These are phyloP conservation scores for Dichotomocladium elegans DNA, from an alignment of 371 early-diverging fungal species.

Conservation along the genomic window DNA sequence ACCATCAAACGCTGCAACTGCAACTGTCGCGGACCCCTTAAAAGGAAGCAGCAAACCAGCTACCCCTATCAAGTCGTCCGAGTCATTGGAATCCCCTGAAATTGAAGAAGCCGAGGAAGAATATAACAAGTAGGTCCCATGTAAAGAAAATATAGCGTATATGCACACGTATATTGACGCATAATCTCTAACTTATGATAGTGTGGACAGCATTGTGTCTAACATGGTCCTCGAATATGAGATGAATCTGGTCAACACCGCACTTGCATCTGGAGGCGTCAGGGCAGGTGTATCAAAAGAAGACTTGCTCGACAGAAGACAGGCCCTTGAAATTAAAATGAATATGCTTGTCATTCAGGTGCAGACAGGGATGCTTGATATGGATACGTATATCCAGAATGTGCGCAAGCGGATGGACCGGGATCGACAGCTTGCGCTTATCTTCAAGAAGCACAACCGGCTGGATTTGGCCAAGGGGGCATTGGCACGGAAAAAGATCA, in stretches of 20 bases:
- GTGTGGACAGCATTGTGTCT: slow-evolving; percentile 71
- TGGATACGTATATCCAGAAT: slow-evolving; percentile 62
- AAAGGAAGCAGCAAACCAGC: neutral
- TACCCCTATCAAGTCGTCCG: neutral
- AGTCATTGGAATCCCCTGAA: too few species aligned
- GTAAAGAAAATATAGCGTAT: too few species aligned
- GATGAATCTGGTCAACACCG: slow-evolving; percentile 39
- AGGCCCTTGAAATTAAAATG: slow-evolving; percentile 74
- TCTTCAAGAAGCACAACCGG: slow-evolving; percentile 62
- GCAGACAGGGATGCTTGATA: slow-evolving; percentile 72
- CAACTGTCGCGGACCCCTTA: neutral
- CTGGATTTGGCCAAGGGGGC: slow-evolving; percentile 70
- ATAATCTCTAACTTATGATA: slow-evolving; percentile 11
- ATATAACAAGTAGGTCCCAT: slow-evolving; percentile 30
- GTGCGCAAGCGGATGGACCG: slow-evolving; percentile 55
- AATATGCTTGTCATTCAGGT: slow-evolving; percentile 78
- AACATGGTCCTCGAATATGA: slow-evolving; percentile 81
- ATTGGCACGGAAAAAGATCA: slow-evolving; percentile 67
- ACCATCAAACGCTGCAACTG: neutral
- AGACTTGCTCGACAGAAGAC: slow-evolving; percentile 62
- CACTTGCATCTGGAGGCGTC: slow-evolving; percentile 33
- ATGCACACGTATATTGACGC: neutral
- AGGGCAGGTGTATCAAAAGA: slow-evolving; percentile 47
- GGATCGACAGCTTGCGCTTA: slow-evolving; percentile 64
- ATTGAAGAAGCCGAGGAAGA: slow-evolving; percentile 52